These are phyloP conservation scores for Cladophialophora carrionii DNA, from an alignment of 2,329 filamentous ascomycete species.

Conservation along the genomic window DNA sequence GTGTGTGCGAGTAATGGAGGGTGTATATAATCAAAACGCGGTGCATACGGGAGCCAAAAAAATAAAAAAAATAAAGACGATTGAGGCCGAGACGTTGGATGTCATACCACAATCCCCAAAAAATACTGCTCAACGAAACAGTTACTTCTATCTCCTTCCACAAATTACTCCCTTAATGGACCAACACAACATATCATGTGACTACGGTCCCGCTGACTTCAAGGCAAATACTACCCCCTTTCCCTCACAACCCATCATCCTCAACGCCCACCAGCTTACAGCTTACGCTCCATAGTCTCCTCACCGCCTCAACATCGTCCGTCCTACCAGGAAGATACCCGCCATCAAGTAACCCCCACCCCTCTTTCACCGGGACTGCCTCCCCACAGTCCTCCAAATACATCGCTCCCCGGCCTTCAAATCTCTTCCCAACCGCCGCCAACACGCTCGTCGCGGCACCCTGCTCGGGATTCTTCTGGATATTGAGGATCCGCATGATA, in stretches of 20 bases:
- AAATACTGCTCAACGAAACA: not conserved
- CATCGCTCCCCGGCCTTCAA: slow-evolving; percentile 9
- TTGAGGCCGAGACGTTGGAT: not conserved
- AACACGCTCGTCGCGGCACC: slow-evolving; percentile 39
- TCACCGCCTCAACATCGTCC: slow-evolving; percentile 11
- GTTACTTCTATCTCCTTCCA: not conserved
- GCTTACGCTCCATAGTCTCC: not conserved
- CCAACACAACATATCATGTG: too few relatives aligned
- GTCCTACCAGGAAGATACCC: slow-evolving; percentile 16
- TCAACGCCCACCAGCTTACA: slow-evolving; percentile 1
- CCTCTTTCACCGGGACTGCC: slow-evolving; percentile 25
- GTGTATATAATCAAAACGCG: not conserved
- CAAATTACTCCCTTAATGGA: not conserved
- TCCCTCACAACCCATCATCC: not conserved
- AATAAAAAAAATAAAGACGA: too few relatives aligned
- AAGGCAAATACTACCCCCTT: not conserved
- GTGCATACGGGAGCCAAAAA: not conserved
- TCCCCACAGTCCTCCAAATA: slow-evolving; percentile 32
- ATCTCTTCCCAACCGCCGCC: slow-evolving; percentile 16
- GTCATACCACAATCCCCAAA: not conserved
- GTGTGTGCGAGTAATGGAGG: not conserved
- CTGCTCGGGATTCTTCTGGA: slow-evolving; percentile 43
- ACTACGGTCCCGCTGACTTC: too few relatives aligned
- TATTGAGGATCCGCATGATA: slow-evolving; percentile 14
- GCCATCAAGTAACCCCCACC: slow-evolving; percentile 12